Conservation (phyloP, 768 basidiomycete species). For the Lactifluus pinguis region DNA sequence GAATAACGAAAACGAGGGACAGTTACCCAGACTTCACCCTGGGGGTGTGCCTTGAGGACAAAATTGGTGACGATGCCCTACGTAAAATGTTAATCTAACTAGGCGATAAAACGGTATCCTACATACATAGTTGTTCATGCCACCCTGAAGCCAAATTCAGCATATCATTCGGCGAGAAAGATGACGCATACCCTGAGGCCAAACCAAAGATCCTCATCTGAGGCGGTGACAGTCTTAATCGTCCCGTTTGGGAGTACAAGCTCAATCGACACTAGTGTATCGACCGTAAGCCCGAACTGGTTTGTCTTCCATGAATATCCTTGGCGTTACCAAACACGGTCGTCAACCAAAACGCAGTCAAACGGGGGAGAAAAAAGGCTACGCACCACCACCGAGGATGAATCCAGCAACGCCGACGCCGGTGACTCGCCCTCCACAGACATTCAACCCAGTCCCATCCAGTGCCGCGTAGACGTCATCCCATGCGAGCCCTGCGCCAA, state of each 20-base stretch:
- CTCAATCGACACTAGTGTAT: constrained; percentile 25
- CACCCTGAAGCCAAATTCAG: no score
- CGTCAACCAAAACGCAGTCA: not conserved
- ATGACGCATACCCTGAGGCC: constrained; percentile 6
- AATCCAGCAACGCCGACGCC: constrained; percentile 20
- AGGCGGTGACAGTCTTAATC: not conserved
- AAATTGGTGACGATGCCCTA: constrained; percentile 15
- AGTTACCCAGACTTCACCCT: constrained; percentile 12
- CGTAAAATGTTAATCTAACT: no score
- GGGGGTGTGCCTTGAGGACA: constrained; percentile 7
- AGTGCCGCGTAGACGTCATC: constrained; percentile 20
- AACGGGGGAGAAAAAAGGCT: not conserved
- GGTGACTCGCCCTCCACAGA: constrained; percentile 20
- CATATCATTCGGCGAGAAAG: no score
- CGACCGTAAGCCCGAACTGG: constrained; percentile 23
- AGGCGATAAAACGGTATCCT: no score
- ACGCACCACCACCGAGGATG: constrained; percentile 21
- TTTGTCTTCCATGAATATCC: not conserved
- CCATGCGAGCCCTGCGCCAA: constrained; percentile 24
- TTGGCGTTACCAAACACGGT: not conserved
- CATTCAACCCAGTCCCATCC: constrained; percentile 11
- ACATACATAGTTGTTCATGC: no score
- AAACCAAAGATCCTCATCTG: constrained; percentile 8
- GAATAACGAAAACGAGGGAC: not conserved
- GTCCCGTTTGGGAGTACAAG: constrained; percentile 27